phyloP scores from a whole-genome alignment of 768 basidiomycete genomes.

The Trametes villosa region DNA sequence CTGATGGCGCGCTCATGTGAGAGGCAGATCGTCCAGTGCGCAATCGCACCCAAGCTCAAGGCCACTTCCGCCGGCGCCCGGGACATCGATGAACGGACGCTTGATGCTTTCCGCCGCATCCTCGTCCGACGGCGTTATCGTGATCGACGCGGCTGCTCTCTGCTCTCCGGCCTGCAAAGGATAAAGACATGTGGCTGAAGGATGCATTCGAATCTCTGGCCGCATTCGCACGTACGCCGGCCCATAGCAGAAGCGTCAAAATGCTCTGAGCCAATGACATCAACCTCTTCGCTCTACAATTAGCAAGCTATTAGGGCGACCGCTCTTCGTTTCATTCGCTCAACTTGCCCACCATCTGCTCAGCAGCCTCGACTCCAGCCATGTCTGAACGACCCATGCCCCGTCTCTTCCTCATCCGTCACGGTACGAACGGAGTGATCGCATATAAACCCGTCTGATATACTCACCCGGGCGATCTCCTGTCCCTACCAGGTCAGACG shows the following conservation, averaged over 20 bases:
- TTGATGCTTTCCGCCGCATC: not conserved
- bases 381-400: conserved; percentile 43
- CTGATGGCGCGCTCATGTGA: conserved; percentile 5
- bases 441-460: not conserved
- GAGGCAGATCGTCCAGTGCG: not conserved
- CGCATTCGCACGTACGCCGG: conserved; percentile 19
- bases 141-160: no score
- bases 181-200: not conserved
- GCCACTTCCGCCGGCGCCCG: not conserved
- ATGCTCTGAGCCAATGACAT: conserved; percentile 8
- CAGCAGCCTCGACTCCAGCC: not conserved
- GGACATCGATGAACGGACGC: not conserved
- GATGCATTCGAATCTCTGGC: not conserved
- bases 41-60: not conserved
- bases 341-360: not conserved
- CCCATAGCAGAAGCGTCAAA: not conserved
- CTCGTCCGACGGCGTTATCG: conserved; percentile 10
- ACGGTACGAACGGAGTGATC: conserved; percentile 41
- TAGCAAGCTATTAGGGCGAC: not conserved
- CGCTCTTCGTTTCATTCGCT: not conserved
- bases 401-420: conserved; percentile 57
- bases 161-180: no score
- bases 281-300: not conserved
- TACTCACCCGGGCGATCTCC: not conserved
- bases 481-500: conserved; percentile 68